Conservation (phyloP, 306 rosid genomes). For the Gillenia trifoliata region DNA sequence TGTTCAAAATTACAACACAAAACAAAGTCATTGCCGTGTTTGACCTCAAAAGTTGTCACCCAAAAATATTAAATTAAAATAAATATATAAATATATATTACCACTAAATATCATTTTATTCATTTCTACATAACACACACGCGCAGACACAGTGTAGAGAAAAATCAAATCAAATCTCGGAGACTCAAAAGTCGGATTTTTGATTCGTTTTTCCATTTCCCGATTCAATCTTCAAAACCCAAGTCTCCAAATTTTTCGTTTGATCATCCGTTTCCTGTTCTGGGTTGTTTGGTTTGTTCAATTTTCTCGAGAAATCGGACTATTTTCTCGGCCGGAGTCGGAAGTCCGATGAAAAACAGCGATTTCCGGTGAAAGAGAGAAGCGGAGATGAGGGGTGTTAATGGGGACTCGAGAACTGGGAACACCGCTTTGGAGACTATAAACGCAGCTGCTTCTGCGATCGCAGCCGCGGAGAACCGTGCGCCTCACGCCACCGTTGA, state of each 20-base stretch:
- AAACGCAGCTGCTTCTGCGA: conserved; percentile 89
- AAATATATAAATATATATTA: background rate
- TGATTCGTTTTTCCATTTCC: background rate
- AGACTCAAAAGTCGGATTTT: conserved; percentile 5
- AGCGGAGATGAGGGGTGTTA: conserved; percentile 42
- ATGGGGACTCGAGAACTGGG: conserved; percentile 37
- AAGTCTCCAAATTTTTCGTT: background rate
- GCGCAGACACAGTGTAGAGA: background rate
- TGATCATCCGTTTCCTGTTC: background rate
- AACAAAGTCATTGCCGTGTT: conserved; percentile 81
- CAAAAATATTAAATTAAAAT: background rate
- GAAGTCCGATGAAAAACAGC: background rate
- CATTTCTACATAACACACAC: background rate
- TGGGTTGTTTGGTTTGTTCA: background rate
- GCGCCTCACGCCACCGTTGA: conserved; percentile 48
- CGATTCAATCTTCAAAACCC: background rate
- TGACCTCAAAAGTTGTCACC: conserved; percentile 44
- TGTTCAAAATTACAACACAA: conserved; percentile 35
- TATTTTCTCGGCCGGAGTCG: conserved; percentile 5
- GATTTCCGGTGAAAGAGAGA: conserved; percentile 10
- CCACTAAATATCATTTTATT: background rate
- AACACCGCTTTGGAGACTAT: conserved; percentile 69
- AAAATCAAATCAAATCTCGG: background rate
- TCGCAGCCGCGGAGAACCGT: conserved; percentile 63
- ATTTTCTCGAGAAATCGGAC: conserved; percentile 4